Conservation (phyloP, 306 rosid genomes). For the Gleditsia sinensis region DNA sequence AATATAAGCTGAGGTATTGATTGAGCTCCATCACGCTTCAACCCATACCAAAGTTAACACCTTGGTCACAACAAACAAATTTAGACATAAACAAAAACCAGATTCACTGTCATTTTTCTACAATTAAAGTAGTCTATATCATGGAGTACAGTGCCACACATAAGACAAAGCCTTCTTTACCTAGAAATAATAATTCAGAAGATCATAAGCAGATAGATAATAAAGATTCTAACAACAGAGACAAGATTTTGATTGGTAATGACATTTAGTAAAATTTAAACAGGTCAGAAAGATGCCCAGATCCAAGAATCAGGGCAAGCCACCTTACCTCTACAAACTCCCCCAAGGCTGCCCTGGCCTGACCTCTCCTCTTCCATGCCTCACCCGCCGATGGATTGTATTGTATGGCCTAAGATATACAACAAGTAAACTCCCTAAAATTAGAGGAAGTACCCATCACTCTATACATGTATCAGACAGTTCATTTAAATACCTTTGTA, state of each 20-base stretch:
- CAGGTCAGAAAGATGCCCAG: conserved; percentile 8
- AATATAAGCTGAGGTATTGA: too few relatives aligned
- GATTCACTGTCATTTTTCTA: not conserved
- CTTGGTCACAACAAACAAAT: conserved; percentile 19
- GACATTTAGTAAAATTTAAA: conserved; percentile 9
- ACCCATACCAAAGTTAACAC: conserved; percentile 16
- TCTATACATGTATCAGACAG: conserved; percentile 3
- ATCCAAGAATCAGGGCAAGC: conserved; percentile 23
- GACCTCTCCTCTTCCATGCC: conserved; percentile 91
- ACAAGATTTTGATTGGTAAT: conserved; percentile 20
- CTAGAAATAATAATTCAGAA: conserved; percentile 27
- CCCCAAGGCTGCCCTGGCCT: conserved; percentile 82
- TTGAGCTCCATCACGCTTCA: too few relatives aligned
- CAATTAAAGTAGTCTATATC: conserved; percentile 17
- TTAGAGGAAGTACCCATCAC: not conserved
- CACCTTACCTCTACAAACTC: conserved; percentile 61
- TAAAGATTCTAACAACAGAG: not conserved
- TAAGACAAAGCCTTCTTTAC: not conserved
- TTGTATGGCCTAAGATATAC: conserved; percentile 63
- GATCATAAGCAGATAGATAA: not conserved
- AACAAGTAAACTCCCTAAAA: conserved; percentile 1
- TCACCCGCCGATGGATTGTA: conserved; percentile 71
- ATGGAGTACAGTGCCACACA: not conserved
- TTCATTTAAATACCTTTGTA: conserved; percentile 59
- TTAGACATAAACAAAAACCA: conserved; percentile 7